Base-by-base conservation (phyloP, 2,329 filamentous ascomycete species). In the Beauveria australis region DNA sequence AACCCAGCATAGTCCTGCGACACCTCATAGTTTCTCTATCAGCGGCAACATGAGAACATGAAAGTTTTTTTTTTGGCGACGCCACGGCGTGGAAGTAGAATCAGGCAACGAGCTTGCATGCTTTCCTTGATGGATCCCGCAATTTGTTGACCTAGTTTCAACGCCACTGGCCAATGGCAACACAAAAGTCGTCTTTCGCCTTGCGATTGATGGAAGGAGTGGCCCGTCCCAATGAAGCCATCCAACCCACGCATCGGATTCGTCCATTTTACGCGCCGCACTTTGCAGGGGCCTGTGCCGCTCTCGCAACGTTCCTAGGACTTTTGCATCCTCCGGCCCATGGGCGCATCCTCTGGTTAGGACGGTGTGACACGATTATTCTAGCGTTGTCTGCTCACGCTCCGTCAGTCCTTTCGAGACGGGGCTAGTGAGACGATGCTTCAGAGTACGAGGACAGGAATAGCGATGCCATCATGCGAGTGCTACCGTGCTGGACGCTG, bases 151-250 rank as follows among this genome's bases (percentile, higher is more conserved):
- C 26, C 52, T 59, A 60, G 61, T 44, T 52, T 18, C 53, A 24
- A 19, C 30, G 44, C 41, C 40, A 49, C 46, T 44, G 28, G 57
- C 61, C 61, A 62, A 62, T 62, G 56, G 56, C 14, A 48, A 44
- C 30, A 52, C 55, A 37, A 43, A 56, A 41, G 44, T 26, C 30
- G 30, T 28, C 26, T 54, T 28, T 14, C 22, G 56, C 47, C n/a
- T 56, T 37, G 43, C 56, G 49, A 62, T 59, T 51, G 55, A 62
- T 62, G 46, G 52, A 55, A 56, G n/a, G 10, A 62, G 56, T 59
- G 56, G 51, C 26, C 49, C 51, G 22, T n/a, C 49, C 43, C 40
- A 41, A 51, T 19, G 22, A 46, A 55, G 55, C 40, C 61, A 56
- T 55, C 61, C 61, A 60, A 62, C 61, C 61, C 61, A 62, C 43